Conservation (phyloP, 306 rosid genomes). For the Cucurbita maxima region DNA sequence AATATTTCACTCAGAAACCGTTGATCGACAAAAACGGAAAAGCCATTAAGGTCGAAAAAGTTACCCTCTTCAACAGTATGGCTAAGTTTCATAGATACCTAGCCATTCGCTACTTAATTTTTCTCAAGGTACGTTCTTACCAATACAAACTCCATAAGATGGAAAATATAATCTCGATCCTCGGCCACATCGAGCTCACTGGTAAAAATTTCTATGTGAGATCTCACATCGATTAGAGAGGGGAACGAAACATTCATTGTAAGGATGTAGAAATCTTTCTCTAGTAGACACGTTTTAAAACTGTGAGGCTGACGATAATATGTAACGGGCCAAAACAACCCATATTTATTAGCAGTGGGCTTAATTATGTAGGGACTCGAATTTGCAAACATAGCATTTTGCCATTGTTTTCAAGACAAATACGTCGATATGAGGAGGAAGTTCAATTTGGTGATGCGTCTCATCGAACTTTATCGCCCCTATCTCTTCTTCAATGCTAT, state of each 20-base stretch:
- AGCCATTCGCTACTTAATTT: conserved; percentile 44
- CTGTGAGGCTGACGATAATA: no score
- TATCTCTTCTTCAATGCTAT: conserved; percentile 66
- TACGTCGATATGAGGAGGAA: conserved; percentile 34
- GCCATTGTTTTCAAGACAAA: conserved; percentile 38
- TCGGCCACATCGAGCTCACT: no score
- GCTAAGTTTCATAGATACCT: conserved; percentile 55
- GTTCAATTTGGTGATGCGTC: conserved; percentile 43
- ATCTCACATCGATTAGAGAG: no score
- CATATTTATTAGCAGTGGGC: no score
- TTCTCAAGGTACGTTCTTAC: conserved; percentile 33
- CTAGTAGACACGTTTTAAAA: no score
- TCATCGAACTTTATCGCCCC: conserved; percentile 66
- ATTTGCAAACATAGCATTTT: conserved; percentile 44
- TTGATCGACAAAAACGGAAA: conserved; percentile 59
- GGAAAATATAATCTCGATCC: no score
- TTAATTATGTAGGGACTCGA: conserved; percentile 36
- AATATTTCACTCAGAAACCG: conserved; percentile 45
- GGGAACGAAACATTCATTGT: no score
- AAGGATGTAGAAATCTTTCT: no score
- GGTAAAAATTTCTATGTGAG: no score
- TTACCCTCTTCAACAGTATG: conserved; percentile 32
- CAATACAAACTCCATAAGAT: not conserved
- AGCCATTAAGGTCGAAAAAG: conserved; percentile 36
- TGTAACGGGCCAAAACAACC: no score